A percentile compares a stretch with the other conserved stretches of the same genome.
These are phyloP conservation scores for Macadamia tetraphylla DNA, from an alignment of 164 flowering plant genomes.

Conservation along the genomic window DNA sequence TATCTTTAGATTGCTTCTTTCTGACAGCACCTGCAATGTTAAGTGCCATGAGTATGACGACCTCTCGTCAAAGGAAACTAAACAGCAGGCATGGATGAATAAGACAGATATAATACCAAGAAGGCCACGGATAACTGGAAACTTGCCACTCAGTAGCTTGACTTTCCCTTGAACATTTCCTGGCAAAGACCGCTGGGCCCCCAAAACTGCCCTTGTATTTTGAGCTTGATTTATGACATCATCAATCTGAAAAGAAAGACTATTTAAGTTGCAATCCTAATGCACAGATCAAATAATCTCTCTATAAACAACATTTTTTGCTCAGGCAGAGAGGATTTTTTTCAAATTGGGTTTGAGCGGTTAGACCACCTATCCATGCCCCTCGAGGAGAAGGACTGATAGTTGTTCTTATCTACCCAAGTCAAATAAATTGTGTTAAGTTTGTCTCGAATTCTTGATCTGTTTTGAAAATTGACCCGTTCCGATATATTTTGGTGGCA, in stretches of 20 bases:
- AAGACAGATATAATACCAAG: slow-evolving; percentile 43
- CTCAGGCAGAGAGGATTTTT: too few species aligned
- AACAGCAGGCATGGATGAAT: neutral
- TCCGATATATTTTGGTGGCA: too few species aligned
- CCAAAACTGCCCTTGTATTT: slow-evolving; percentile 68
- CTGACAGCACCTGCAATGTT: slow-evolving; percentile 70
- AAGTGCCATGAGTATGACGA: neutral
- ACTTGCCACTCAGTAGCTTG: slow-evolving; percentile 73
- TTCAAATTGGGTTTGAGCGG: too few species aligned
- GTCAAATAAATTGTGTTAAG: too few species aligned
- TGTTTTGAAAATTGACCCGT: too few species aligned
- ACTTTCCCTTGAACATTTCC: slow-evolving; percentile 96
- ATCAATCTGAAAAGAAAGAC: slow-evolving; percentile 58
- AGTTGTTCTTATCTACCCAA: too few species aligned
- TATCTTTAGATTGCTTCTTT: slow-evolving; percentile 83
- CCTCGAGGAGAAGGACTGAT: too few species aligned
- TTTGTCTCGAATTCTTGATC: too few species aligned
- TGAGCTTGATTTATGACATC: slow-evolving; percentile 97
- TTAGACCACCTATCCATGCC: too few species aligned
- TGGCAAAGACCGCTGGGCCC: slow-evolving; percentile 71
- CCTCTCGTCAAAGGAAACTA: neutral
- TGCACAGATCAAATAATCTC: neutral
- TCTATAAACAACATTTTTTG: too few species aligned
- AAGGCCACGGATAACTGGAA: slow-evolving; percentile 85
- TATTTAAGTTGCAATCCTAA: neutral